Evolutionary conservation across 2,329 filamentous ascomycete species (phyloP), one percentile per base, ranked within the genome.

Genomic region (Aspergillus alliaceus): DNA sequence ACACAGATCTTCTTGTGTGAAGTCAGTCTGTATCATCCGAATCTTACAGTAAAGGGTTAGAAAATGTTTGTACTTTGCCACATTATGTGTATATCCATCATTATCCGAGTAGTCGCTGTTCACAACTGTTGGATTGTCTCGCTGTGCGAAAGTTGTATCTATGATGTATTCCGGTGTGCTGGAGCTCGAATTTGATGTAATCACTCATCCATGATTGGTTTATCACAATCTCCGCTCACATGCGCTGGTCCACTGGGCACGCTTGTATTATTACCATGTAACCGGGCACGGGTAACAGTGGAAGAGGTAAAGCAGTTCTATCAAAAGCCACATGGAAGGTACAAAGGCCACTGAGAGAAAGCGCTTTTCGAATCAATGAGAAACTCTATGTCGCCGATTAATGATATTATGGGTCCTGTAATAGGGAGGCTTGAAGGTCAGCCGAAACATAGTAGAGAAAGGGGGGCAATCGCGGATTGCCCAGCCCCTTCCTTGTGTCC

Each of bases 401-500:
- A 54, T 51, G 54, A 25, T 37, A 54, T 39, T 54, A 57, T 57
- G 55, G 55, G 55, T 54, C 55, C 54, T 14, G 12, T 11, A 39
- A 37, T 35, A 47, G 39, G 42, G 32, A 57, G 40, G 49, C 32
- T 27, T 53, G 54, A 31, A 57, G 40, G 42, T 49, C 50, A 57
- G 40, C 49, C 40, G 49, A 53, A 57, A 46, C 37, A 53, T n/a
- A 34, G 51, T 24, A 60, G 48, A 57, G 55, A 56, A 44, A 42
- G 53, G 56, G 52, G 39, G 31, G 32, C 7, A 24, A 29, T 22
- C 14, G 44, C 24, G 34, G 40, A 44, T 56, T 57, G 42, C 56
- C 59, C 57, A 66, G 60, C 58, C 60, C 54, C 56, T 64, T 65
- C 65, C 64, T 64, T 66, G 68, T 72, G 59, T 70, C 69, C 68